Evolutionary conservation across 1,284 basidiomycete genomes (phyloP), one percentile per base, ranked within the genome.

Genomic region (Cystobasidium slooffiae): DNA sequence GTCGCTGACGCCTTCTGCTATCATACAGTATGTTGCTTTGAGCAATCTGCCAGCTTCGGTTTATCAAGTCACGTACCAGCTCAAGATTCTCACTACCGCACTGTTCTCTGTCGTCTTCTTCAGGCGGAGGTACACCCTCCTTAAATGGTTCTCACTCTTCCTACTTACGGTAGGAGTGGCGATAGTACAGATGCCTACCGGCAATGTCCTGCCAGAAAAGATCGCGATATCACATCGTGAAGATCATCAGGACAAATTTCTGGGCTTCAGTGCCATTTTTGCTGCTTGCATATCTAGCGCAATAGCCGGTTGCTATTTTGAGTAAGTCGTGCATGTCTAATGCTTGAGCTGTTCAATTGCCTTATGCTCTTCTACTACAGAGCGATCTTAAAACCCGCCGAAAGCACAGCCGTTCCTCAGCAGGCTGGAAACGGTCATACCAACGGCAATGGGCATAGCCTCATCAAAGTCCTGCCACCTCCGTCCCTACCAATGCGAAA

Each of bases 81-180:
- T 80, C 69, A 80, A 80, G 43, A 76, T 80, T 47, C 76, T 80
- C 53, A 79, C 79, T 5, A 77, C 79, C 6, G 79, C 79, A n/a
- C 24, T 79, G 49, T 80, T 79, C 63, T 78, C 77, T 6, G 69
- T 78, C 62, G 6, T 77, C 5, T 76, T 80, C 70, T 80, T 80
- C 68, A 56, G 62, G 10, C 75, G 74, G 31, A 44, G 62, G 22
- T 68, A 80, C 31, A 76, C 77, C 3, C 7, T 10, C 6, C 20
- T 12, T 9, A 75, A 79, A 49, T 80, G 78, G 77, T 20, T 76
- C 62, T 59, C 79, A 0, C 75, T 80, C 43, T 24, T 77, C 53
- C 72, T 80, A 46, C 77, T 80, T 49, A 78, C 77, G 1, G 1
- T 69, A 46, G 79, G 79, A 31, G 76, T 78, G 24, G 75, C 74